These are phyloP conservation scores for Aspergillus pseudoviridinutans DNA, from an alignment of 2,329 filamentous ascomycete genomes.

Conservation along the genomic window DNA sequence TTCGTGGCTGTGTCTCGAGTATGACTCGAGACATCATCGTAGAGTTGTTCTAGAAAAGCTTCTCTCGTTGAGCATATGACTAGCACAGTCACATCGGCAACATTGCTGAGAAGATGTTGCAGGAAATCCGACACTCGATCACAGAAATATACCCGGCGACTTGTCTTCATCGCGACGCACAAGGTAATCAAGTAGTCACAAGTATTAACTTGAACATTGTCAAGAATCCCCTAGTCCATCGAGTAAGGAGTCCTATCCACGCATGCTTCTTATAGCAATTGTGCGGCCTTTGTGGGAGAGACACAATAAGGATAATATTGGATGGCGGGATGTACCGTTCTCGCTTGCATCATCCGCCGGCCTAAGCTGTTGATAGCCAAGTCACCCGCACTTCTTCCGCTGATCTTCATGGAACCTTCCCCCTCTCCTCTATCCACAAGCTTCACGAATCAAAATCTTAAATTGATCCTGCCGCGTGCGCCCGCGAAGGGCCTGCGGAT, in stretches of 20 bases:
- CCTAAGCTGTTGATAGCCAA: not conserved
- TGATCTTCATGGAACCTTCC: not conserved
- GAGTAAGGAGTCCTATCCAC: not conserved
- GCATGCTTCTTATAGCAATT: not conserved
- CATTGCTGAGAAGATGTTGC: conserved; percentile 56
- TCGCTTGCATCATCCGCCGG: conserved; percentile 1
- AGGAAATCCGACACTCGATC: conserved; percentile 56
- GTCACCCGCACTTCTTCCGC: not conserved
- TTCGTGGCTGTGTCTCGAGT: conserved; percentile 9
- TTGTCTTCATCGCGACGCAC: conserved; percentile 12
- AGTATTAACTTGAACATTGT: not conserved
- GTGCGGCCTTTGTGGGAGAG: not conserved
- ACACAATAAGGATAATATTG: not conserved
- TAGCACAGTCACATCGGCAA: conserved; percentile 59
- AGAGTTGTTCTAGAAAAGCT: conserved; percentile 61
- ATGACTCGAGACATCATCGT: conserved; percentile 42
- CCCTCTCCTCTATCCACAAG: not conserved
- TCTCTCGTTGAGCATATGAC: conserved; percentile 65
- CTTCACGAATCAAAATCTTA: not conserved
- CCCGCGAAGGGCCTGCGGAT: conserved; percentile 15
- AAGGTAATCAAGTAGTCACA: not conserved
- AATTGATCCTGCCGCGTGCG: not conserved
- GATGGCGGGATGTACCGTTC: not conserved
- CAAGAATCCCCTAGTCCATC: conserved; percentile 8
- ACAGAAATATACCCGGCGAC: conserved; percentile 40